These are phyloP conservation scores for Debaryomyces robertsiae DNA, from an alignment of 1,139 yeast genomes.

Conservation along the genomic window DNA sequence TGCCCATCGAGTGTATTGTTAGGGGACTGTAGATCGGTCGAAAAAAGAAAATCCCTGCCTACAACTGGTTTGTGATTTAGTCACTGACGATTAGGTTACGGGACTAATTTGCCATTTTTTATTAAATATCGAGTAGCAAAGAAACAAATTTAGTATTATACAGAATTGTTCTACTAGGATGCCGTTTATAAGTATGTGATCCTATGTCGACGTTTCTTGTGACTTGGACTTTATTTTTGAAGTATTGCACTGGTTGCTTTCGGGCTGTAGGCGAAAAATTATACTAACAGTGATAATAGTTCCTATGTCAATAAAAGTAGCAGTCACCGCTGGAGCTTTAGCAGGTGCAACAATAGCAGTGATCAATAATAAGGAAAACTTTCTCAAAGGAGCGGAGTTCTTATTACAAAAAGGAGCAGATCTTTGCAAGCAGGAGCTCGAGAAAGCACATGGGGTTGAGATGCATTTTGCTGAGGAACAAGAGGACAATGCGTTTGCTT, in stretches of 20 bases:
- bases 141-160: background rate
- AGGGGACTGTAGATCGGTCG: too few relatives aligned
- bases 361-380: conserved; percentile 33
- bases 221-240: too few relatives aligned
- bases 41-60: too few relatives aligned
- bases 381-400: conserved; percentile 36
- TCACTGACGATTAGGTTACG: background rate
- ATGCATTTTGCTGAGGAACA: conserved; percentile 31
- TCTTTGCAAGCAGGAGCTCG: conserved; percentile 32
- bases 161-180: conserved; percentile 1
- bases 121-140: background rate
- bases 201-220: background rate
- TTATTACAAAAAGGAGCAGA: conserved; percentile 40
- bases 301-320: conserved; percentile 43
- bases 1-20: too few relatives aligned
- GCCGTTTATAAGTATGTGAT: conserved; percentile 14
- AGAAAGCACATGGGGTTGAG: conserved; percentile 24
- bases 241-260: too few relatives aligned
- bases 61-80: too few relatives aligned
- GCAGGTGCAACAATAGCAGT: conserved; percentile 44
- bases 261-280: background rate
- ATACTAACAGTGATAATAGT: conserved; percentile 21
- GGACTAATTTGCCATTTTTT: background rate
- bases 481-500: conserved; percentile 27
- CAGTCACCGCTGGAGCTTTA: conserved; percentile 42